These are phyloP conservation scores for Apiosordaria backusii DNA, from an alignment of 495 filamentous ascomycete species.

Conservation along the genomic window DNA sequence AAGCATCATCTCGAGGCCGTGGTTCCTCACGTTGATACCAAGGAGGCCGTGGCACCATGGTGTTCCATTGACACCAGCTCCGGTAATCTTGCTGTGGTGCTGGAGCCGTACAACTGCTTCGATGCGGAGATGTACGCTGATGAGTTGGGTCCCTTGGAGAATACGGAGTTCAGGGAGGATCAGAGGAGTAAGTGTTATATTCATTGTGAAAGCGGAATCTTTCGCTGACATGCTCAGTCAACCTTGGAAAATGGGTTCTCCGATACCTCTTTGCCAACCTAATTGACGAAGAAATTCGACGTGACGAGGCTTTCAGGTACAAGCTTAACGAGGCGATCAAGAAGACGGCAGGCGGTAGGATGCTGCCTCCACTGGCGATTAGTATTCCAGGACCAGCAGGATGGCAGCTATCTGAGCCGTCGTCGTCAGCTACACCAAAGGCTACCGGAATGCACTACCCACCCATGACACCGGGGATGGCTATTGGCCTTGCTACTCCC, in stretches of 20 bases:
- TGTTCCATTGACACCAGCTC: slow-evolving; percentile 92
- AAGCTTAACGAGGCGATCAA: slow-evolving; percentile 61
- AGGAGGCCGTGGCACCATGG: slow-evolving; percentile 89
- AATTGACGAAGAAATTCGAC: slow-evolving; percentile 81
- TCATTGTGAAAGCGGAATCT: slow-evolving; percentile 3
- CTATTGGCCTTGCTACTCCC: slow-evolving; percentile 78
- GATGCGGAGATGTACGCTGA: slow-evolving; percentile 97
- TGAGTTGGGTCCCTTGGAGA: slow-evolving; percentile 68
- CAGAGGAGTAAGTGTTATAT: slow-evolving; percentile 73
- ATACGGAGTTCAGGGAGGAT: slow-evolving; percentile 80
- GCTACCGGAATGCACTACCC: slow-evolving; percentile 56
- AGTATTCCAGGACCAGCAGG: slow-evolving; percentile 59
- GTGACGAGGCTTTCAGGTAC: slow-evolving; percentile 70
- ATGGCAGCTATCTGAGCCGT: slow-evolving; percentile 38
- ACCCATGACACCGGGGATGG: slow-evolving; percentile 66
- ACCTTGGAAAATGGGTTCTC: slow-evolving; percentile 94
- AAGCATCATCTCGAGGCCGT: slow-evolving; percentile 93
- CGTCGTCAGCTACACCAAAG: slow-evolving; percentile 58
- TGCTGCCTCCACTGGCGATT: slow-evolving; percentile 62
- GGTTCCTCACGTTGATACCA: slow-evolving; percentile 78
- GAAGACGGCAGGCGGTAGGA: slow-evolving; percentile 47
- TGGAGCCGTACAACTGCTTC: slow-evolving; percentile 95
- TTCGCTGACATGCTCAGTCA: slow-evolving; percentile 56
- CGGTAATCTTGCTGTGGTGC: slow-evolving; percentile 79
- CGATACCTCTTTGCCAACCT: slow-evolving; percentile 87